Evolutionary conservation across 805 yeast species (phyloP).

Genomic region (Starmerella apicola): DNA sequence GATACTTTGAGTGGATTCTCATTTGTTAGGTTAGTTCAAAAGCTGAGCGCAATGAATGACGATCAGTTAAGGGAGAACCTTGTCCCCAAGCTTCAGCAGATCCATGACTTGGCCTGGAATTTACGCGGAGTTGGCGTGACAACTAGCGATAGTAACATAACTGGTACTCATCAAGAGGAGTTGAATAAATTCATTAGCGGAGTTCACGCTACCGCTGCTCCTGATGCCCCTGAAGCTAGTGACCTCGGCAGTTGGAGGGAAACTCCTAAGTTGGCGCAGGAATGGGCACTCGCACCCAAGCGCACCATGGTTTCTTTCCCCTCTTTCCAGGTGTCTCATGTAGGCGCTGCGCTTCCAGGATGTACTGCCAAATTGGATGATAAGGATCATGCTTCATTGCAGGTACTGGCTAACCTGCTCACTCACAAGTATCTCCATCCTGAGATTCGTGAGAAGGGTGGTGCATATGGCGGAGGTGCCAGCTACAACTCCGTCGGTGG

Average conservation of each 20-base stretch:
- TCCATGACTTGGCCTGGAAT: slow-evolving; percentile 21
- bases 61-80: slow-evolving; percentile 40
- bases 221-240: slow-evolving; percentile 8
- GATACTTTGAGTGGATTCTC: slow-evolving; percentile 64
- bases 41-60: slow-evolving; percentile 41
- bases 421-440: slow-evolving; percentile 77
- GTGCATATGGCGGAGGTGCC: slow-evolving; percentile 97
- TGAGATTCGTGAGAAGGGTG: slow-evolving; percentile 88
- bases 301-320: slow-evolving; percentile 57
- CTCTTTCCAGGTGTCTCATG: slow-evolving; percentile 68
- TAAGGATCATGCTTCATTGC: slow-evolving; percentile 74
- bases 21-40: slow-evolving; percentile 59
- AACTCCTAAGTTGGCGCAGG: slow-evolving; percentile 1
- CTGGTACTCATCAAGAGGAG: slow-evolving; percentile 7
- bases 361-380: slow-evolving; percentile 43
- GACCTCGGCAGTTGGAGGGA: slow-evolving; percentile 1
- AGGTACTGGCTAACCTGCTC: slow-evolving; percentile 64
- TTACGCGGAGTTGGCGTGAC: slow-evolving; percentile 22
- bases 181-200: slow-evolving; percentile 3
- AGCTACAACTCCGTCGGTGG: slow-evolving; percentile 73
- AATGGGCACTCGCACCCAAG: slow-evolving; percentile 10
- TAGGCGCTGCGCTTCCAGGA: slow-evolving; percentile 57
- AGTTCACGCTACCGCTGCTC: slow-evolving; percentile 28
- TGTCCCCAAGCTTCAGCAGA: slow-evolving; percentile 44
- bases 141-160: slow-evolving; percentile 18